Conservation (phyloP, 2,329 filamentous ascomycete genomes). For the Zasmidium angulare region DNA sequence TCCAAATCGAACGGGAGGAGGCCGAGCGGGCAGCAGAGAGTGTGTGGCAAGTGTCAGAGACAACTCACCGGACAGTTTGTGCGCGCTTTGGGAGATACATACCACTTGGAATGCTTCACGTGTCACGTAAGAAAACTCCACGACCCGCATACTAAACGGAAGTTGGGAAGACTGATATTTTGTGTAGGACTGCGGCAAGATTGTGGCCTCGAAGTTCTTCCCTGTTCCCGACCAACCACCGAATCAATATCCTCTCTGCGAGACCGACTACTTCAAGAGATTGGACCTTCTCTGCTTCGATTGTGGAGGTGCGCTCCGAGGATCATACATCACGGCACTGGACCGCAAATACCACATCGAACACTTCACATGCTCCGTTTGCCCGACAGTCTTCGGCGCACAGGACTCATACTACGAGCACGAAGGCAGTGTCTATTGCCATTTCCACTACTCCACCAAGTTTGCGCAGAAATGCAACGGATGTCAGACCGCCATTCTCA, state of each 20-base stretch:
- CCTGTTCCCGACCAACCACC: slow-evolving; percentile 89
- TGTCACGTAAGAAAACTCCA: slow-evolving; percentile 71
- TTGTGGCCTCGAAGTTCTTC: slow-evolving; percentile 98
- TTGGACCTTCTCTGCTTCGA: slow-evolving; percentile 88
- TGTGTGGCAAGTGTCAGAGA: slow-evolving; percentile 82
- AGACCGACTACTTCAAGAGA: slow-evolving; percentile 94
- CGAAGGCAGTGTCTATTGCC: slow-evolving; percentile 92
- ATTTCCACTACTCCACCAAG: slow-evolving; percentile 97
- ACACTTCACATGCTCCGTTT: slow-evolving; percentile 97
- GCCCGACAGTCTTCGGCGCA: slow-evolving; percentile 94
- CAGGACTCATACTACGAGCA: slow-evolving; percentile 99
- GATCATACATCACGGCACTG: slow-evolving; percentile 95
- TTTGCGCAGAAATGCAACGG: slow-evolving; percentile 96
- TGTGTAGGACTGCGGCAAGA: slow-evolving; percentile 87
- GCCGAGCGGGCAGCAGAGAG: slow-evolving; percentile 39
- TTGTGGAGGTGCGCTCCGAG: slow-evolving; percentile 87
- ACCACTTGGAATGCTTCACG: slow-evolving; percentile 96
- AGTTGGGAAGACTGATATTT: slow-evolving; percentile 28
- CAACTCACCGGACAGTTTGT: slow-evolving; percentile 93
- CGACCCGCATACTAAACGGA: not conserved
- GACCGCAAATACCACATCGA: slow-evolving; percentile 99
- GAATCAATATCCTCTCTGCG: slow-evolving; percentile 90
- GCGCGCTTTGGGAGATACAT: slow-evolving; percentile 86
- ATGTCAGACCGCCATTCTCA: slow-evolving; percentile 93
- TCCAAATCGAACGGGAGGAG: slow-evolving; percentile 28